Conservation (phyloP, 306 rosid species). For the Inga laurina region DNA sequence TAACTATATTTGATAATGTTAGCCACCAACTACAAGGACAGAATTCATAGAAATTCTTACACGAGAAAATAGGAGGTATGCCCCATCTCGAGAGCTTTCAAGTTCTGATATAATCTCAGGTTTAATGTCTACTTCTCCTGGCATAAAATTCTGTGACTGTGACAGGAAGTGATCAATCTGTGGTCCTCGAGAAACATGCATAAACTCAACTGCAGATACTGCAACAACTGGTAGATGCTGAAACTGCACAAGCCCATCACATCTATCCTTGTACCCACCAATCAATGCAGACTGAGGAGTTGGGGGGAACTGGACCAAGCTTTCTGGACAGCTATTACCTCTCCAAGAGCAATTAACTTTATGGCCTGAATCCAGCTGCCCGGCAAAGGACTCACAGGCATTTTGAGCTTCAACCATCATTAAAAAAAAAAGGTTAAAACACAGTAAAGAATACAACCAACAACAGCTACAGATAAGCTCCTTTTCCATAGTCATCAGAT, state of each 20-base stretch:
- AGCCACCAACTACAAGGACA: constrained; percentile 13
- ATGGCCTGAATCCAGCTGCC: constrained; percentile 86
- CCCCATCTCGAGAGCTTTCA: constrained; percentile 80
- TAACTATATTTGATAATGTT: constrained; percentile 28
- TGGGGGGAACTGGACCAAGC: constrained; percentile 98
- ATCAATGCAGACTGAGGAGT: constrained; percentile 86
- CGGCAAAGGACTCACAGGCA: constrained; percentile 77
- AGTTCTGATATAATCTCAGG: constrained; percentile 67
- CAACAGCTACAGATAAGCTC: constrained; percentile 32
- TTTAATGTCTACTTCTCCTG: constrained; percentile 68
- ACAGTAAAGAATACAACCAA: constrained; percentile 18
- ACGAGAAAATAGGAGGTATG: constrained; percentile 64
- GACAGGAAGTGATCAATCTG: constrained; percentile 79
- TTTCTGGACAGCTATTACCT: constrained; percentile 96
- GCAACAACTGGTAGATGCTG: constrained; percentile 79
- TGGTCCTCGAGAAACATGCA: constrained; percentile 69
- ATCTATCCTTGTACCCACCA: constrained; percentile 96
- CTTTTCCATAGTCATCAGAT: constrained; percentile 11
- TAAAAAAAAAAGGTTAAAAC: constrained; percentile 35
- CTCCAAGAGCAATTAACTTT: constrained; percentile 86
- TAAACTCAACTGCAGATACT: constrained; percentile 77
- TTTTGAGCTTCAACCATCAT: constrained; percentile 64
- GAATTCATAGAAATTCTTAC: constrained; percentile 50
- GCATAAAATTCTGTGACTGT: constrained; percentile 50
- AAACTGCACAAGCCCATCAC: constrained; percentile 95